Evolutionary conservation across 495 filamentous ascomycete genomes (phyloP), one percentile per base, ranked within the genome.

Genomic region (Xylaria curta): DNA sequence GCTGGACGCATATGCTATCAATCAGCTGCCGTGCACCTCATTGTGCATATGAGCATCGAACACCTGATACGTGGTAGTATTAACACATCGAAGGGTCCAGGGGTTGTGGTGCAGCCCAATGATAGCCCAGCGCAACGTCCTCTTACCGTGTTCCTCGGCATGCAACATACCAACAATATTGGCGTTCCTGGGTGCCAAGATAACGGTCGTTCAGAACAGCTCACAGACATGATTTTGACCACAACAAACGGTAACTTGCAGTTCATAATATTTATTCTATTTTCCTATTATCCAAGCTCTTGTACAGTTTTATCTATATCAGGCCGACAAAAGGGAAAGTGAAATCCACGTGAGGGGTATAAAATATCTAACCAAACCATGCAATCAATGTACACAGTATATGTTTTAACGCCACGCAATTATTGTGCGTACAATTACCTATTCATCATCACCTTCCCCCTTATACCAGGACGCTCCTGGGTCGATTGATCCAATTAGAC

Each of bases 401-500:
- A 19, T 24, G 5, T 15, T 33, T 2, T n/a, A 5, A 60, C 58
- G 13, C 58, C n/a, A 21, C 13, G 19, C 12, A 60, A 5, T 4
- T 38, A n/a, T 60, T 60, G 33, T 17, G 58, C 9, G 33, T 33
- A n/a, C 13, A n/a, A 36, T 19, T 31, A 71, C n/a, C n/a, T n/a
- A 24, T 63, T 42, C 36, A 38, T 17, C 26, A 62, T n/a, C 53
- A 24, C 17, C 17, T 36, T 49, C 40, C 19, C 42, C 26, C 15
- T 38, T 44, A 47, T 2, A 26, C n/a, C 24, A 46, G 33, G 21
- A 44, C 15, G 36, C 19, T 15, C 31, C 28, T 42, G 28, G 28
- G 28, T 31, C 1, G n/a, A 31, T 8, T 54, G 28, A 51, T 58
- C 7, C 62, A 66, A 51, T 62, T 53, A 67, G 21, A 78, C 33